Base-by-base conservation (phyloP, 2,329 filamentous ascomycete genomes). In the Colletotrichum acutatum region DNA sequence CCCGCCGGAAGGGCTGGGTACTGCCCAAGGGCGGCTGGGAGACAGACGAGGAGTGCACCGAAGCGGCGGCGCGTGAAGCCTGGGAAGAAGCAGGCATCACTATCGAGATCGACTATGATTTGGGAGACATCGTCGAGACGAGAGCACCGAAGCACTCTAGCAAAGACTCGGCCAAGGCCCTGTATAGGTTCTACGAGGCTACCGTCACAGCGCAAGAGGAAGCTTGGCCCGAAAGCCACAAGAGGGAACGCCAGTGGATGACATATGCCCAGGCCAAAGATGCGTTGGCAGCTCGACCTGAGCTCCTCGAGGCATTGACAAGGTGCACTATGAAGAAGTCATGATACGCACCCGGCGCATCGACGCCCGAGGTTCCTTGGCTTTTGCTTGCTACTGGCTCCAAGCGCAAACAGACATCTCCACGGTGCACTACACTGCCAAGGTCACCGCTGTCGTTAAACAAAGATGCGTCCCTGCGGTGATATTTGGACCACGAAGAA, bases 1-100 rank as follows among this genome's bases (percentile, higher is more conserved):
- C 94, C 65, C 91, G 94, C 76, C 92, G 95, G 78, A 94, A 94
- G 82, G 94, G 94, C 78, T 99, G 97, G 97, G 97, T 99, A 56
- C 88, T 99, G 72, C 97, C 97, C 74, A 99, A 99, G 83, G 97
- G 97, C 80, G 97, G 97, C 74, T 99, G 97, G 95, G 97, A 99
- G 83, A 93, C 91, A 42, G 97, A 99, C 83, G 97, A 99, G 85
- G 90, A 92, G 74, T 97, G 94, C 75, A 91, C 93, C 74, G 90
- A 96, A 81, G 74, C 97, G 70, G 97, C 97, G 68, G 84, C 93
- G 87, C 87, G 97, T 77, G 97, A 99, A 84, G 97, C 97, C 74
- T 98, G 97, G 97, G 97, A 98, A 86, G 97, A 98, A 85, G 97
- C 95, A 54, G 97, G 97, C 79, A 97, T 98, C 79, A 88, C 93